Percentiles rank a stretch among this genome's conserved stretches.
phyloP scores from a whole-genome alignment of 352 stramenopile genomes.

The Phytophthora hibernalis region DNA sequence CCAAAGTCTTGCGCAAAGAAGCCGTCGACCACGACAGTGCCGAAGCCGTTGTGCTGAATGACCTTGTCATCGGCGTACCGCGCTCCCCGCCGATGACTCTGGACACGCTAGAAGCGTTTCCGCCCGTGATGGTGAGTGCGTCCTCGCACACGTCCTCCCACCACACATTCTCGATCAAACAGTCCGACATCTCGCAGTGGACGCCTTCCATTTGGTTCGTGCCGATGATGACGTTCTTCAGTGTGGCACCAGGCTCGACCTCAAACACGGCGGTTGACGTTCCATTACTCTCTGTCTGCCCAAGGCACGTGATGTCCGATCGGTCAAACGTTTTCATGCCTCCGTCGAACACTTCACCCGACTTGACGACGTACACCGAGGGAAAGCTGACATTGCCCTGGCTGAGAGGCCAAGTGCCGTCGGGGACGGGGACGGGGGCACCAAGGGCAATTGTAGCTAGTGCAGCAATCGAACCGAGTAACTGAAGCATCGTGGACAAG shows the following conservation, averaged over 20 bases:
- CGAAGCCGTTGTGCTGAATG: too few relatives aligned
- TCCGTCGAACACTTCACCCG: conserved; percentile 50
- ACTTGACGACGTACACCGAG: conserved; percentile 38
- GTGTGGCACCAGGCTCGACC: conserved; percentile 35
- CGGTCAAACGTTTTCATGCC: conserved; percentile 36
- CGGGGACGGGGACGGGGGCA: conserved; percentile 19
- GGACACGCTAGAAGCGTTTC: conserved; percentile 38
- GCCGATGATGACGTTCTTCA: too few relatives aligned
- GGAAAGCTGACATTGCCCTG: conserved; percentile 28
- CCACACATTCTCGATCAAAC: conserved; percentile 45
- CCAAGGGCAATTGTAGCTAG: conserved; percentile 5
- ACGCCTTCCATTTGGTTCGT: too few relatives aligned
- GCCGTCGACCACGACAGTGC: conserved; percentile 13
- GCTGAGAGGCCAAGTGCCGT: conserved; percentile 27
- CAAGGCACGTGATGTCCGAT: conserved; percentile 44
- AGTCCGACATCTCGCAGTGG: conserved; percentile 50
- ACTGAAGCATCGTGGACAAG: conserved; percentile 4
- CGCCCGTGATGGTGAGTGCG: conserved; percentile 49
- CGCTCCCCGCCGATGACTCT: conserved; percentile 45
- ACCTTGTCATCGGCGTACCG: conserved; percentile 60
- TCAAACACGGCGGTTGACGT: conserved; percentile 39
- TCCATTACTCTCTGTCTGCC: conserved; percentile 34
- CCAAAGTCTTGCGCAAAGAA: conserved; percentile 29
- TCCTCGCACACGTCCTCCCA: conserved; percentile 48
- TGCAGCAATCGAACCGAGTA: conserved; percentile 1